Evolutionary conservation across 208 protist species (phyloP), one percentile per base, ranked within the genome.

Genomic region (Sergeia podlipaevii): DNA sequence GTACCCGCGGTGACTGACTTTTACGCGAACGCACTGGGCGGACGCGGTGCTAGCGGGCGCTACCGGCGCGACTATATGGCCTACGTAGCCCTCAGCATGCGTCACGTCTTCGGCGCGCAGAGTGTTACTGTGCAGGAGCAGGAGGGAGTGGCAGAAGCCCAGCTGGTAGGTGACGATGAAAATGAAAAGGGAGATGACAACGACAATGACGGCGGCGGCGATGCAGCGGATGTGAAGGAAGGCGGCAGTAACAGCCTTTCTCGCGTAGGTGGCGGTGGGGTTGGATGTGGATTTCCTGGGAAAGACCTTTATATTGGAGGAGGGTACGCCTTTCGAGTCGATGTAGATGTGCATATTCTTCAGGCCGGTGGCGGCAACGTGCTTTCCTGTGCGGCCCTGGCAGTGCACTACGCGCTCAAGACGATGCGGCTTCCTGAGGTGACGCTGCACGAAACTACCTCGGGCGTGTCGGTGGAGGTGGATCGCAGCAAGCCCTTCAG

Each of bases 271-370:
- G 27, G 18, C 2, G 39, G 1, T 7, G 11, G 13, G n/a, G 17
- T 5, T 26, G 13, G 0, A n/a, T 39, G 15, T 44, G 68, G 77
- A 21, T 89, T 88, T 38, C 83, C 81, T 0, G 70, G 70, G 1
- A 45, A 58, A 26, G 70, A 84, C 17, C 60, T 95, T 5, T 85
- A 80, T 58, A 75, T 95, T 61, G 83, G 87, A 50, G 65, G 75
- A 13, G 83, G 77, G 28, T 90, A 80, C 48, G 77, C 78, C 33
- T 95, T 91, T 30, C 54, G 62, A 11, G 56, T 90, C n/a, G 77
- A 91, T 55, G 87, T 90, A 21, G 84, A 95, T 39, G 79, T 90
- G 38, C 80, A 90, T 41, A 61, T 95, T 11, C 68, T 88, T 50
- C 72, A 91, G 45, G 56, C 65, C 18, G 47, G 17, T 27, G 84